Conservation (phyloP, 768 basidiomycete genomes). For the Boletus bicolor region DNA sequence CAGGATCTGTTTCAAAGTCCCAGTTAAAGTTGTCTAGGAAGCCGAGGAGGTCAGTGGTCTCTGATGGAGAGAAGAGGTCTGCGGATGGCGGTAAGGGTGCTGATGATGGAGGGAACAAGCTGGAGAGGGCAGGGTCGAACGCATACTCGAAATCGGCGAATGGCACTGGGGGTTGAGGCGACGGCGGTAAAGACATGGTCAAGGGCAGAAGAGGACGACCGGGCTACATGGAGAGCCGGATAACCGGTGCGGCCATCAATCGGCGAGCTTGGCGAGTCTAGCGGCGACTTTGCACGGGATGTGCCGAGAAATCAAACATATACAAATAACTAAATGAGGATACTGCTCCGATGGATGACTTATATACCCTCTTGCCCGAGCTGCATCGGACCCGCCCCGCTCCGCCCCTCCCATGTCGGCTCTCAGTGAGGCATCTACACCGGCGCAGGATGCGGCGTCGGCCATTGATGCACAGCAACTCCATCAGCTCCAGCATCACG, state of each 20-base stretch:
- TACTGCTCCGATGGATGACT: conserved; percentile 29
- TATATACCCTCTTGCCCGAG: conserved; percentile 29
- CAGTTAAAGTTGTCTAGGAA: conserved; percentile 81
- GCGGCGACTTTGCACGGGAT: conserved; percentile 10
- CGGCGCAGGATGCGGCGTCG: conserved; percentile 60
- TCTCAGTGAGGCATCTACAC: conserved; percentile 66
- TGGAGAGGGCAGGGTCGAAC: conserved; percentile 60
- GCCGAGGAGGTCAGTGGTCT: conserved; percentile 74
- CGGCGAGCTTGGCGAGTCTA: conserved; percentile 6
- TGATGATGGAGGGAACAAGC: conserved; percentile 55
- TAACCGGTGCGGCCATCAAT: conserved; percentile 17
- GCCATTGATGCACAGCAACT: conserved; percentile 58
- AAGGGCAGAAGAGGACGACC: conserved; percentile 5
- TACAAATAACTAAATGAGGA: conserved; percentile 27
- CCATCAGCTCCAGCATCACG: conserved; percentile 39
- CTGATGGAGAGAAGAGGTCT: conserved; percentile 74
- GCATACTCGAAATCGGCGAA: conserved; percentile 69
- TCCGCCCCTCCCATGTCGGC: conserved; percentile 67
- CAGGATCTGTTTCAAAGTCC: conserved; percentile 51
- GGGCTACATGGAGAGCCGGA: conserved; percentile 13
- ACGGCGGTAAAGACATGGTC: conserved; percentile 28
- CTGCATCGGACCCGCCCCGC: conserved; percentile 30
- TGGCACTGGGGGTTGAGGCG: conserved; percentile 49
- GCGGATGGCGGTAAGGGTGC: conserved; percentile 66
- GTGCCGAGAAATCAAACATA: conserved; percentile 25